These are phyloP conservation scores for Wakefieldia striispora DNA, from an alignment of 768 basidiomycete species.

Conservation along the genomic window DNA sequence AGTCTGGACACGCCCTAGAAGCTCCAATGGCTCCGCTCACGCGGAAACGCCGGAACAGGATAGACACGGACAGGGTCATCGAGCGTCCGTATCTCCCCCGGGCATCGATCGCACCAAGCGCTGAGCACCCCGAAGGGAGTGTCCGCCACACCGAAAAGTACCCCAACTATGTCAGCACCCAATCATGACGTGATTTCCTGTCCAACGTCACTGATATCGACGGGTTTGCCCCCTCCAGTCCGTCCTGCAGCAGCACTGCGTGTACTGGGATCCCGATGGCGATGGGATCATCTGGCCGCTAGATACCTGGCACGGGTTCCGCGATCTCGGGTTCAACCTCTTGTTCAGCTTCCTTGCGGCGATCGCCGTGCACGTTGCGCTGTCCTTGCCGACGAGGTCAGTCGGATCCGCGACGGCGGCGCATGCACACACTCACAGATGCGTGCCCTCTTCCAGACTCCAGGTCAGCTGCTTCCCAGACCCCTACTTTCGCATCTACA, in stretches of 20 bases:
- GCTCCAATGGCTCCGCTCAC: constrained; percentile 25
- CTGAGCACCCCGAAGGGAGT: constrained; percentile 23
- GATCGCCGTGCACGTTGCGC: constrained; percentile 33
- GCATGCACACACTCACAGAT: background rate
- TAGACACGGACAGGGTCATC: constrained; percentile 26
- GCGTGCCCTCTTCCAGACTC: constrained; percentile 9
- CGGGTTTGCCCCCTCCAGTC: constrained; percentile 19
- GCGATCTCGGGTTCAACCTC: constrained; percentile 41
- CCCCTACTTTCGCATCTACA: constrained; percentile 39
- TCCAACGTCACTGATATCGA: background rate
- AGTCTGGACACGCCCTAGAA: constrained; percentile 14
- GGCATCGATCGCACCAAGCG: constrained; percentile 28
- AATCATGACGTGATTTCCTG: background rate
- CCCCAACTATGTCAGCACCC: constrained; percentile 18
- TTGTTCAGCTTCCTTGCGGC: constrained; percentile 34
- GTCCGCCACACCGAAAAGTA: constrained; percentile 17
- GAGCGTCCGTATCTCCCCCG: constrained; percentile 29
- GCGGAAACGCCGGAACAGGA: constrained; percentile 14
- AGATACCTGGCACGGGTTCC: constrained; percentile 42
- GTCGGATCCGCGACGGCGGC: background rate
- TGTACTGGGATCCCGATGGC: constrained; percentile 39
- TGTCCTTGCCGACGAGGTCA: constrained; percentile 37
- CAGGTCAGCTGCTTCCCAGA: constrained; percentile 34
- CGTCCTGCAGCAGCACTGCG: constrained; percentile 41
- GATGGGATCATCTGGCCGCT: constrained; percentile 46